Percentiles rank a stretch among this genome's conserved stretches.
Evolutionary conservation across 2,329 filamentous ascomycete species (phyloP).

Genomic region (Dothideomycetes sp.): DNA sequence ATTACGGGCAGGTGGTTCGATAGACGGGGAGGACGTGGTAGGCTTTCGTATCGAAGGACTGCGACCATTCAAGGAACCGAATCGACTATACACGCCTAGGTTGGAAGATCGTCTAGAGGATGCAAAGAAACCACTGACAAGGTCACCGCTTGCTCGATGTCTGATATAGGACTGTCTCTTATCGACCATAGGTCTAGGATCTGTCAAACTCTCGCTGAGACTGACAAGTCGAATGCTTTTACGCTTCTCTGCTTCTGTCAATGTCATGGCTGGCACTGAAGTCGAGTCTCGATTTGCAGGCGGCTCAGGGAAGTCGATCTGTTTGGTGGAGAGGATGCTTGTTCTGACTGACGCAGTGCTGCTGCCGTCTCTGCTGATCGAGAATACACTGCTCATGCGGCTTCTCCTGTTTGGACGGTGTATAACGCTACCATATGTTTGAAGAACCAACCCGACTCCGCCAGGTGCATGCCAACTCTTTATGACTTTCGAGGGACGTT

Average conservation of each 20-base stretch:
- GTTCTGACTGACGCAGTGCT: slow-evolving; percentile 32
- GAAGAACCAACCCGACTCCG: slow-evolving; percentile 1
- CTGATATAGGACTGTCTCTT: slow-evolving; percentile 35
- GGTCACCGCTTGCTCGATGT: slow-evolving; percentile 31
- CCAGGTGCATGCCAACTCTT: slow-evolving; percentile 14
- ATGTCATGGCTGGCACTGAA: slow-evolving; percentile 20
- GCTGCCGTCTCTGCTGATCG: slow-evolving; percentile 21
- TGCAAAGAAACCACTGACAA: slow-evolving; percentile 31
- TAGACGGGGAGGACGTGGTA: slow-evolving; percentile 22
- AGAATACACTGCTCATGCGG: slow-evolving; percentile 20
- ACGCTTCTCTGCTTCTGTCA: slow-evolving; percentile 27
- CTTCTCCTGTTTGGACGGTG: slow-evolving; percentile 22
- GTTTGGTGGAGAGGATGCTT: slow-evolving; percentile 31
- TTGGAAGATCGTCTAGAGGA: slow-evolving; percentile 16
- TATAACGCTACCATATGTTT: slow-evolving; percentile 18
- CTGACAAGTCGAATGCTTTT: slow-evolving; percentile 33
- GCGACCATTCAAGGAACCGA: slow-evolving; percentile 1
- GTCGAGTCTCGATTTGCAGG: slow-evolving; percentile 19
- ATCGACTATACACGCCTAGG: slow-evolving; percentile 1
- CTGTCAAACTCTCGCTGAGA: slow-evolving; percentile 28
- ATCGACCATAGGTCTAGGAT: slow-evolving; percentile 30
- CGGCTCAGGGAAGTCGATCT: slow-evolving; percentile 30
- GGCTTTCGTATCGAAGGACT: slow-evolving; percentile 7
- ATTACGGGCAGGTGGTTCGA: slow-evolving; percentile 22
- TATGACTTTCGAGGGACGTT: slow-evolving; percentile 23